Evolutionary conservation across 2,329 filamentous ascomycete genomes (phyloP).

Genomic region (Emericellopsis atlantica): DNA sequence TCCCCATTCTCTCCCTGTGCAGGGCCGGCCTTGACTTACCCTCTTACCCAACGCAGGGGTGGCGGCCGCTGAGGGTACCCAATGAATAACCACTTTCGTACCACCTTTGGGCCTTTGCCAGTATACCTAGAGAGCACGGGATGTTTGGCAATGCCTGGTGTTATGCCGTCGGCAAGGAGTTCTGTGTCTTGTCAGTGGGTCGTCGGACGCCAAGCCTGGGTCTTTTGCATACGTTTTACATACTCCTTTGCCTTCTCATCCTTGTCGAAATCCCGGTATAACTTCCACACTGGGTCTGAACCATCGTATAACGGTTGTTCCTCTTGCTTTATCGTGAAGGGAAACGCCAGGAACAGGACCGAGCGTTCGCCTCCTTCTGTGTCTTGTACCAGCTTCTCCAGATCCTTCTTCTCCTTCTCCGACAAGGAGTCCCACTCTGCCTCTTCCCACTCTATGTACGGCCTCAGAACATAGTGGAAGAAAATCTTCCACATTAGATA

Average conservation of each 20-base stretch:
- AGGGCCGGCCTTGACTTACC: constrained; percentile 28
- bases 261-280: constrained; percentile 45
- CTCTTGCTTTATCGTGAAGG: constrained; percentile 39
- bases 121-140: constrained; percentile 24
- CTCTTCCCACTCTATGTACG: constrained; percentile 27
- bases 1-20: constrained; percentile 4
- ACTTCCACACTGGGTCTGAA: constrained; percentile 50
- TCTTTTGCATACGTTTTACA: constrained; percentile 28
- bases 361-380: constrained; percentile 28
- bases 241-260: constrained; percentile 32
- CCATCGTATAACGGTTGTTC: constrained; percentile 37
- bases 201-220: neutral
- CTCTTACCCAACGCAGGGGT: constrained; percentile 44
- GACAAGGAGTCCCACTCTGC: constrained; percentile 27
- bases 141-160: constrained; percentile 24
- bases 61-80: constrained; percentile 47
- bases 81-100: constrained; percentile 46
- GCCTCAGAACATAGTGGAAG: constrained; percentile 29
- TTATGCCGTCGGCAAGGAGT: constrained; percentile 23
- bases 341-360: constrained; percentile 47
- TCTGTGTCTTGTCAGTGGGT: constrained; percentile 8
- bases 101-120: constrained; percentile 32
- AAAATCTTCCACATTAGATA: constrained; percentile 30
- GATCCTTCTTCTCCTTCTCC: constrained; percentile 27
- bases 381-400: constrained; percentile 25